A percentile compares a stretch with the other conserved stretches of the same genome.
Conservation (phyloP, 768 basidiomycete genomes). For the Suillus occidentalis region DNA sequence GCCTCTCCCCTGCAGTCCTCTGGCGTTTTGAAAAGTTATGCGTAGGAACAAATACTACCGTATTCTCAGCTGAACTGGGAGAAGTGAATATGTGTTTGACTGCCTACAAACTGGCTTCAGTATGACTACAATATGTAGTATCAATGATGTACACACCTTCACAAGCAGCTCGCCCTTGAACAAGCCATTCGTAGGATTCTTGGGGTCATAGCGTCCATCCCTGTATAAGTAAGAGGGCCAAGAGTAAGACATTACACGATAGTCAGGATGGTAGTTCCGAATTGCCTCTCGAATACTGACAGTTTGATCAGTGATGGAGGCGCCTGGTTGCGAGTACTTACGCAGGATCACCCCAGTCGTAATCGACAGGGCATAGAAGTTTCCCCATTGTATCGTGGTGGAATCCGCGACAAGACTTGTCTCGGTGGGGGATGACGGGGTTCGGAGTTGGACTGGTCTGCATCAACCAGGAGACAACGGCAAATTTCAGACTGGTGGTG, state of each 20-base stretch:
- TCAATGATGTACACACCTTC: constrained; percentile 9
- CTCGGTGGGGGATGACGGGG: not conserved
- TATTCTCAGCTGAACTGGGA: constrained; percentile 14
- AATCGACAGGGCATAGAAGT: not conserved
- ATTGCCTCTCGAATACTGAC: constrained; percentile 1
- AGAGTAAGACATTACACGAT: constrained; percentile 13
- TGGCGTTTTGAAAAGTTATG: too few species aligned
- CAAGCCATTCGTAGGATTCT: constrained; percentile 15
- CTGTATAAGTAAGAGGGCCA: constrained; percentile 22
- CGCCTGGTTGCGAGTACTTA: not conserved
- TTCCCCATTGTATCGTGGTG: not conserved
- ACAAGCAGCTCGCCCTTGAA: constrained; percentile 17
- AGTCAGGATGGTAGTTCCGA: constrained; percentile 15
- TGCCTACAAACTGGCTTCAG: constrained; percentile 1
- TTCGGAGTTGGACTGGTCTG: not conserved
- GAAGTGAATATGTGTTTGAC: constrained; percentile 21
- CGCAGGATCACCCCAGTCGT: not conserved
- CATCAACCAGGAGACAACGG: constrained; percentile 1
- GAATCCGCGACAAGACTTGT: not conserved
- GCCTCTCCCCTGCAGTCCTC: not conserved
- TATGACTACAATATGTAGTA: too few species aligned
- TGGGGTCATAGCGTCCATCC: constrained; percentile 8
- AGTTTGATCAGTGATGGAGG: not conserved
- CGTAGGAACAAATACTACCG: too few species aligned
- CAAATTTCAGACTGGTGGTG: not conserved